Evolutionary conservation across 164 flowering plant genomes (phyloP).

Genomic region (Platanus orientalis): DNA sequence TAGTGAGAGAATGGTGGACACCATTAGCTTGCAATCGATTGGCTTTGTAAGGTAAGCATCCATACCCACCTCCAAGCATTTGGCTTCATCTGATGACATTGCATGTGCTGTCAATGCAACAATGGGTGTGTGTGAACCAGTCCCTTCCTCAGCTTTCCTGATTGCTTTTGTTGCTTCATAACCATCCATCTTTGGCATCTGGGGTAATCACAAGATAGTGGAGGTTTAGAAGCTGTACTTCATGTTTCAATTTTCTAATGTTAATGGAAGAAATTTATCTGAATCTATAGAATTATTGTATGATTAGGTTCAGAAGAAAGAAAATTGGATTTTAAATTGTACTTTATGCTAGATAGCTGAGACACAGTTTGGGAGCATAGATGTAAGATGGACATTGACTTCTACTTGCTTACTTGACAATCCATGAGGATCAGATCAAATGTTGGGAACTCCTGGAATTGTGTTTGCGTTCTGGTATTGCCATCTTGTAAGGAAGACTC

Average conservation of each 20-base stretch:
- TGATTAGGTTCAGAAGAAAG: no score
- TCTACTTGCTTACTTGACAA: slow-evolving; percentile 64
- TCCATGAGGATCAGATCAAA: slow-evolving; percentile 94
- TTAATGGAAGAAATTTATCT: no score
- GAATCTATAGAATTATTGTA: no score
- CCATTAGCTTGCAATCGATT: slow-evolving; percentile 81
- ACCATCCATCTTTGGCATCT: slow-evolving; percentile 99
- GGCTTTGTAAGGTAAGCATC: slow-evolving; percentile 96
- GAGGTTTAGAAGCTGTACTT: slow-evolving; percentile 3
- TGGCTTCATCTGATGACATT: slow-evolving; percentile 96
- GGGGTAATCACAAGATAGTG: slow-evolving; percentile 15
- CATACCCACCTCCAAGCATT: slow-evolving; percentile 97
- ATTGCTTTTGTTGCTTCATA: slow-evolving; percentile 94
- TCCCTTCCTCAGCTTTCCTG: slow-evolving; percentile 63
- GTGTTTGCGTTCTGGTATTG: slow-evolving; percentile 24
- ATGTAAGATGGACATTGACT: background rate
- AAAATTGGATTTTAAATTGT: background rate
- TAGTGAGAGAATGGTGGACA: slow-evolving; percentile 80
- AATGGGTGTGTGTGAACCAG: slow-evolving; percentile 67
- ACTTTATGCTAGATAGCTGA: background rate
- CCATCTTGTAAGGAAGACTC: slow-evolving; percentile 20
- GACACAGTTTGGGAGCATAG: background rate
- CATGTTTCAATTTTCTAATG: background rate
- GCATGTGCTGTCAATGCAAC: slow-evolving; percentile 98
- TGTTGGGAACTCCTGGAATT: slow-evolving; percentile 25